These are phyloP conservation scores for Triangularia setosa DNA, from an alignment of 2,329 filamentous ascomycete species.

Conservation along the genomic window DNA sequence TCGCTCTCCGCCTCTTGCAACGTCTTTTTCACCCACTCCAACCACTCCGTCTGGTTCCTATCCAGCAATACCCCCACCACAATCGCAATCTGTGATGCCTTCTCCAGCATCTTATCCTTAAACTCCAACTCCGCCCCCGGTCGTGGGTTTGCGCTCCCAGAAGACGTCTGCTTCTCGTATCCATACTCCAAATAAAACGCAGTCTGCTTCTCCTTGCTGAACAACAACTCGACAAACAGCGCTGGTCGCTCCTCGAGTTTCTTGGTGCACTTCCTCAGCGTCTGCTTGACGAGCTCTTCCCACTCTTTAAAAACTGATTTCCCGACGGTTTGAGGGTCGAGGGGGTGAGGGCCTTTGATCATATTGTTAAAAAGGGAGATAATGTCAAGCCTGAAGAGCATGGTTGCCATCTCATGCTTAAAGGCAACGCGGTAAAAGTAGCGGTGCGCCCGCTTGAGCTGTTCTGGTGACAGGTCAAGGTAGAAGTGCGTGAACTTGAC, in stretches of 20 bases:
- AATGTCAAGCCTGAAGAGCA: constrained; percentile 89
- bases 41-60: constrained; percentile 68
- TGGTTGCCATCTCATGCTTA: constrained; percentile 85
- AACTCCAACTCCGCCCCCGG: constrained; percentile 82
- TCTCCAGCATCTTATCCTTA: constrained; percentile 56
- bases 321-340: constrained; percentile 56
- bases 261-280: constrained; percentile 75
- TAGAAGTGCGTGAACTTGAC: constrained; percentile 76
- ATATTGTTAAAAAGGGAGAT: constrained; percentile 83
- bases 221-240: constrained; percentile 85
- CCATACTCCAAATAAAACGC: constrained; percentile 88
- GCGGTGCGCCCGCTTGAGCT: constrained; percentile 87
- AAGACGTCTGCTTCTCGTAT: constrained; percentile 70
- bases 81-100: constrained; percentile 70
- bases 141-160: constrained; percentile 54
- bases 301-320: constrained; percentile 75
- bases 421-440: constrained; percentile 94
- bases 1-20: constrained; percentile 66
- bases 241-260: constrained; percentile 84
- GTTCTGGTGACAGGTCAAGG: constrained; percentile 69
- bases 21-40: constrained; percentile 78
- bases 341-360: constrained; percentile 79
- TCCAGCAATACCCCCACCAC: constrained; percentile 76
- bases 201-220: constrained; percentile 83
- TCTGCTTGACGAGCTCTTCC: constrained; percentile 82